phyloP scores from a whole-genome alignment of 2,329 filamentous ascomycete species.

The Aspergillus pseudoglaucus region DNA sequence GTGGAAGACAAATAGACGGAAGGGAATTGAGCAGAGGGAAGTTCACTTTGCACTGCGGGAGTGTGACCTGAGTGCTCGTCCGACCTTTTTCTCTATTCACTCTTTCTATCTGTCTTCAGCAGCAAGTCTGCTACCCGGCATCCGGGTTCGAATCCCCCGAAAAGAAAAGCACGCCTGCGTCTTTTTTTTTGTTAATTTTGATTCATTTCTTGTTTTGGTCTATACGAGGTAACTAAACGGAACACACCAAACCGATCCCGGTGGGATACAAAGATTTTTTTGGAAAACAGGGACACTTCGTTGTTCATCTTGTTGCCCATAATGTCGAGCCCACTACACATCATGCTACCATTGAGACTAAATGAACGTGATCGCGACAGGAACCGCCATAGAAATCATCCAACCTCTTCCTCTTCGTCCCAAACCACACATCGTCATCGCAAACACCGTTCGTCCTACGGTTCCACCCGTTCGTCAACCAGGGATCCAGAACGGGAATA shows the following conservation, averaged over 20 bases:
- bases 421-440: conserved; percentile 17
- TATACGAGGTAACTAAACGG: conserved; percentile 19
- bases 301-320: conserved; percentile 10
- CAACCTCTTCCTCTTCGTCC: conserved; percentile 18
- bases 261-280: conserved; percentile 8
- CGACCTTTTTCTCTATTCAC: background rate
- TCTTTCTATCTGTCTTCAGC: background rate
- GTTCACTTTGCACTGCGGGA: too few species aligned
- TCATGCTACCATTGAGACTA: conserved; percentile 34
- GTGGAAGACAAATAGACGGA: too few species aligned
- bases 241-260: conserved; percentile 7
- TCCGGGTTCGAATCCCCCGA: background rate
- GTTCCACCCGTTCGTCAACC: conserved; percentile 25
- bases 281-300: conserved; percentile 4
- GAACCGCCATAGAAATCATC: conserved; percentile 16
- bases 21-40: too few species aligned
- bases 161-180: background rate
- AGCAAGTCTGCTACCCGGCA: background rate
- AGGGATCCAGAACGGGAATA: conserved; percentile 26
- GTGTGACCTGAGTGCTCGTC: too few species aligned
- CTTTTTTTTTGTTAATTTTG: background rate
- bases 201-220: background rate
- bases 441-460: conserved; percentile 20
- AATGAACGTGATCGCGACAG: conserved; percentile 29
- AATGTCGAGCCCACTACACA: conserved; percentile 14